A percentile compares a stretch with the other conserved stretches of the same genome.
phyloP scores from a whole-genome alignment of 495 filamentous ascomycete species.

The Immersiella caudata region DNA sequence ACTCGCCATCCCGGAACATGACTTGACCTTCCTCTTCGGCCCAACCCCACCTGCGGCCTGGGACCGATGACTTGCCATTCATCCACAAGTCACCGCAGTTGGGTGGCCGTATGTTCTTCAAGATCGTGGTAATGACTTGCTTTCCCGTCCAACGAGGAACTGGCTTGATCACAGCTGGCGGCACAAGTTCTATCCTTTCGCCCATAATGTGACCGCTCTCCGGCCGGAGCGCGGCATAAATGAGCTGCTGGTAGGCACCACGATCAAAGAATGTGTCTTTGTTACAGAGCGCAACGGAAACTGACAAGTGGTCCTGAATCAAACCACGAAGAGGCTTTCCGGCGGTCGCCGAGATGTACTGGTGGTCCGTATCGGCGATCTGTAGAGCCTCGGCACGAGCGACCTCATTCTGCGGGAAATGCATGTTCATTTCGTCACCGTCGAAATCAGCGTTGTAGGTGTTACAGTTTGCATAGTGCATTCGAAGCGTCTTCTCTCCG shows the following conservation, averaged over 20 bases:
- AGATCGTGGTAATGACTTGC: conserved; percentile 89
- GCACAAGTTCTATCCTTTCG: conserved; percentile 72
- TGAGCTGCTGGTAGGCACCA: conserved; percentile 87
- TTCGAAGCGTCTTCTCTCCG: conserved; percentile 94
- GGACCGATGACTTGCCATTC: conserved; percentile 73
- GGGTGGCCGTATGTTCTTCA: conserved; percentile 84
- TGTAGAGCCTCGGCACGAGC: conserved; percentile 87
- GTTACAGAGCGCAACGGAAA: conserved; percentile 87
- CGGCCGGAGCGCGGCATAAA: conserved; percentile 86
- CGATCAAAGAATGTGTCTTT: conserved; percentile 90
- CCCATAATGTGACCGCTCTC: conserved; percentile 78
- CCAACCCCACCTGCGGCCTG: conserved; percentile 71
- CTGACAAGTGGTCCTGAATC: conserved; percentile 98
- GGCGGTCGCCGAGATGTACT: conserved; percentile 92
- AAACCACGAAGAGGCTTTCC: conserved; percentile 94
- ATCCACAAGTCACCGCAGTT: conserved; percentile 78
- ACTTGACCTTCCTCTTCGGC: conserved; percentile 71
- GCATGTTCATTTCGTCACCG: conserved; percentile 99
- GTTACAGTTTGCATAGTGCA: conserved; percentile 99
- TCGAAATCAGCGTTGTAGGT: conserved; percentile 99
- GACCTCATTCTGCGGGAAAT: conserved; percentile 97
- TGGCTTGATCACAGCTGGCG: conserved; percentile 83
- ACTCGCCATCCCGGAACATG: conserved; percentile 81
- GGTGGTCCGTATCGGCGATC: conserved; percentile 94
- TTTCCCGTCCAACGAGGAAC: conserved; percentile 92